These are phyloP conservation scores for Teratosphaeria gauchensis DNA, from an alignment of 2,329 filamentous ascomycete genomes.

Conservation along the genomic window DNA sequence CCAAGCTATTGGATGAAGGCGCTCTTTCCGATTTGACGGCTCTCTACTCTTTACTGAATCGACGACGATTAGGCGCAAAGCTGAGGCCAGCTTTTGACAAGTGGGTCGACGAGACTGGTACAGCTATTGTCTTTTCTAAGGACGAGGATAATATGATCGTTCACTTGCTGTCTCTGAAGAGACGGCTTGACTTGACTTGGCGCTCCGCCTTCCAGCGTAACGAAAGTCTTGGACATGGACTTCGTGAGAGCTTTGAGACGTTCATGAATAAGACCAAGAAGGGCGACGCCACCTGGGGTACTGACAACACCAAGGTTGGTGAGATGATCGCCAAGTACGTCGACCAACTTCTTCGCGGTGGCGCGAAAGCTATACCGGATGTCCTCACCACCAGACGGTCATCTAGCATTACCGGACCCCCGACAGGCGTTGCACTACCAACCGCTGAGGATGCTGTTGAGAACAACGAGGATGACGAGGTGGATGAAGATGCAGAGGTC, in stretches of 20 bases:
- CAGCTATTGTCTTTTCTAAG: conserved; percentile 65
- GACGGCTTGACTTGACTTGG: conserved; percentile 66
- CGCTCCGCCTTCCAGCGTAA: conserved; percentile 67
- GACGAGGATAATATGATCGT: conserved; percentile 79
- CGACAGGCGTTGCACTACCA: conserved; percentile 28
- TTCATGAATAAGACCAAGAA: conserved; percentile 88
- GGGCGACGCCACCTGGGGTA: conserved; percentile 60
- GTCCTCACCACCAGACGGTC: conserved; percentile 47
- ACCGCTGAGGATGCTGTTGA: conserved; percentile 50
- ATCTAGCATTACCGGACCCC: conserved; percentile 16
- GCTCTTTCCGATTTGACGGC: conserved; percentile 62
- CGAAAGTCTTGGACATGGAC: conserved; percentile 63
- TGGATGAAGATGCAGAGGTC: conserved; percentile 85
- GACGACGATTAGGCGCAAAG: conserved; percentile 59
- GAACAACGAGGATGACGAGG: conserved; percentile 50
- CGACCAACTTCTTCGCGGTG: conserved; percentile 77
- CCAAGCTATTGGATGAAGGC: conserved; percentile 61
- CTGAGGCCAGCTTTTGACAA: conserved; percentile 65
- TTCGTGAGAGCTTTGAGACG: conserved; percentile 75
- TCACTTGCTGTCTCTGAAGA: conserved; percentile 70
- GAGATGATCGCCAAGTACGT: conserved; percentile 99
- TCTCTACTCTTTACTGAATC: conserved; percentile 66
- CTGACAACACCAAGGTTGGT: conserved; percentile 84
- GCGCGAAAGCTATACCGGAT: conserved; percentile 70
- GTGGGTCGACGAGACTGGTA: conserved; percentile 69